Evolutionary conservation across 208 protist species (phyloP).

Genomic region (Acanthamoeba triangularis): DNA sequence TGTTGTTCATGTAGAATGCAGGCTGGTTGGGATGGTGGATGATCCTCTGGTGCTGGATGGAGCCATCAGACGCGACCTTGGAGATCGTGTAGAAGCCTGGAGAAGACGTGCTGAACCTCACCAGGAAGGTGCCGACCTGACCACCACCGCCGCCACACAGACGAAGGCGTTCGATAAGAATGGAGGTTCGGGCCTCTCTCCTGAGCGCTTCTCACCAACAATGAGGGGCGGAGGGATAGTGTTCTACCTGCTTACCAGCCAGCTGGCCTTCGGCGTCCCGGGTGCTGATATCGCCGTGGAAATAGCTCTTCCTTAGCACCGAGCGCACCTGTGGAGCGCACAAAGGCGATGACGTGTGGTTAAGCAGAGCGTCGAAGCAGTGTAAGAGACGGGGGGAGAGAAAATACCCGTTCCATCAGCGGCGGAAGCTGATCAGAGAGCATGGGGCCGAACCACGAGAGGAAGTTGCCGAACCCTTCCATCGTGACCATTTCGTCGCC

Average conservation of each 20-base stretch:
- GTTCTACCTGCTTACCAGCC: constrained; percentile 70
- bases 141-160: not conserved
- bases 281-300: constrained; percentile 87
- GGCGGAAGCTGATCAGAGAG: constrained; percentile 74
- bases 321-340: constrained; percentile 59
- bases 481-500: constrained; percentile 76
- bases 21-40: constrained; percentile 75
- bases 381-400: not conserved
- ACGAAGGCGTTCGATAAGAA: not conserved
- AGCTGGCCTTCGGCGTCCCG: constrained; percentile 82
- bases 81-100: constrained; percentile 86
- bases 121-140: constrained; percentile 86
- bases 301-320: constrained; percentile 81
- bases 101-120: constrained; percentile 82
- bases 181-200: no score
- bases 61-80: constrained; percentile 82
- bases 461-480: constrained; percentile 86
- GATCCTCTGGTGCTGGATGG: constrained; percentile 85
- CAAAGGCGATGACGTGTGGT: not conserved
- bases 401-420: constrained; percentile 81
- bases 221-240: not conserved
- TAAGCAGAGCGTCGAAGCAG: not conserved
- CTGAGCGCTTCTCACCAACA: no score
- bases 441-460: constrained; percentile 86
- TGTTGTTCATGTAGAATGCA: constrained; percentile 73